Conservation (phyloP, 2,329 filamentous ascomycete species). For the Exserohilum turcica region DNA sequence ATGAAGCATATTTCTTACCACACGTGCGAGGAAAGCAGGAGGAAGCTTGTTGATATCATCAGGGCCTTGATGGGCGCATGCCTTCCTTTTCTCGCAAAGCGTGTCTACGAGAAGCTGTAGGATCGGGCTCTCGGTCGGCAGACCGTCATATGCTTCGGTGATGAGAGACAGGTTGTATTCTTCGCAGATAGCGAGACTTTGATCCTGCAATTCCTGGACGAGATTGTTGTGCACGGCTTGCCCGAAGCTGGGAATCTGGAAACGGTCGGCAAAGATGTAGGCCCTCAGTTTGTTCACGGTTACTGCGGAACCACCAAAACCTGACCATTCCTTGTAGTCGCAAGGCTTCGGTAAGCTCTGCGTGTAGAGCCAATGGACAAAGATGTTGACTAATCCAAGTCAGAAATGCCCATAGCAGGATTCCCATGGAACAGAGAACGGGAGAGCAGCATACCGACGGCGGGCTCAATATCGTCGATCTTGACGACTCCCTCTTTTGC, state of each 20-base stretch:
- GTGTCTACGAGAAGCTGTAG: neutral
- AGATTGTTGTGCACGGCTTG: neutral
- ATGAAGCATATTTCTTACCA: neutral
- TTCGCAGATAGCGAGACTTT: neutral
- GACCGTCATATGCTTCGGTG: neutral
- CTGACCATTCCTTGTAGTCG: neutral
- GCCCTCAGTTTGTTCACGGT: neutral
- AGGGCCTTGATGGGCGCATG: neutral
- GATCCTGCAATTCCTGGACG: neutral
- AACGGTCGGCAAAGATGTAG: slow-evolving; percentile 15
- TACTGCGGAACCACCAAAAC: neutral
- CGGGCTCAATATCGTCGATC: slow-evolving; percentile 10
- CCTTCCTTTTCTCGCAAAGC: neutral
- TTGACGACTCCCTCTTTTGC: slow-evolving; percentile 2
- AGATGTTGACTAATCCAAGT: slow-evolving; percentile 4
- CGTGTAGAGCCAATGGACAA: slow-evolving; percentile 19
- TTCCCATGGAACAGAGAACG: neutral
- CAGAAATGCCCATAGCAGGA: neutral
- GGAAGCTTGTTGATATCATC: neutral
- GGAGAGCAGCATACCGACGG: neutral
- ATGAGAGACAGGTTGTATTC: neutral
- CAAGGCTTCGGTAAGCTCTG: neutral
- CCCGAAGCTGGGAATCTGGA: neutral
- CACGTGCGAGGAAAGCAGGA: neutral
- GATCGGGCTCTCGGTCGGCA: neutral